A percentile compares a stretch with the other conserved stretches of the same genome.
phyloP scores from a whole-genome alignment of 495 filamentous ascomycete genomes.

The Lichina pygmaea region DNA sequence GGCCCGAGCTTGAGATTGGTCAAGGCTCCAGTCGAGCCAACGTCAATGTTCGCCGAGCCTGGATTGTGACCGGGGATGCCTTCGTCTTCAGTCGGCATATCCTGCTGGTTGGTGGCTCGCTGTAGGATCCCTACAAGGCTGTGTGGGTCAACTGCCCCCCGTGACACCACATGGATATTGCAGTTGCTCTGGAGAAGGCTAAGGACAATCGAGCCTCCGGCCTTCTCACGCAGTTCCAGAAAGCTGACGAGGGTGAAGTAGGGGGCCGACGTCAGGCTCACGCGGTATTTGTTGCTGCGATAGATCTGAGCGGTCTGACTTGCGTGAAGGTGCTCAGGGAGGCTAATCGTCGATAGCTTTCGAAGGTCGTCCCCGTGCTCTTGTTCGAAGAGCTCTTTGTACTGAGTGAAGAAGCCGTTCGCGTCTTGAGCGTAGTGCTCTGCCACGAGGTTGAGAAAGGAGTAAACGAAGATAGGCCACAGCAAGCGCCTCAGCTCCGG shows the following conservation, averaged over 20 bases:
- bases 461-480: conserved; percentile 88
- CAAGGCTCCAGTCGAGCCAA: conserved; percentile 26
- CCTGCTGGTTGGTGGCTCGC: conserved; percentile 20
- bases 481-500: conserved; percentile 66
- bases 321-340: conserved; percentile 50
- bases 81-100: conserved; percentile 55
- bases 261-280: conserved; percentile 60
- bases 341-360: conserved; percentile 32
- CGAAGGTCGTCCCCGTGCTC: conserved; percentile 55
- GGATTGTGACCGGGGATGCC: conserved; percentile 81
- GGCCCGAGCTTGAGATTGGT: conserved; percentile 49
- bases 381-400: conserved; percentile 39
- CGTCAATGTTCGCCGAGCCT: conserved; percentile 51
- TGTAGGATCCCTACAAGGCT: neutral
- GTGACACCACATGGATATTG: conserved; percentile 42
- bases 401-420: conserved; percentile 37
- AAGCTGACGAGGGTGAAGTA: conserved; percentile 64
- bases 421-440: conserved; percentile 43
- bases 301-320: conserved; percentile 52
- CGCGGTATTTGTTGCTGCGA: conserved; percentile 52
- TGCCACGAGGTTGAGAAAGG: conserved; percentile 58
- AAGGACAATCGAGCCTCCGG: conserved; percentile 51
- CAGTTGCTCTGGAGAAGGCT: conserved; percentile 48
- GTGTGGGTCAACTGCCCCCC: conserved; percentile 12
- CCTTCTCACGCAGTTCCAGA: conserved; percentile 53